Base-by-base conservation (phyloP, 2,329 filamentous ascomycete species). In the Verticillium klebahnii region DNA sequence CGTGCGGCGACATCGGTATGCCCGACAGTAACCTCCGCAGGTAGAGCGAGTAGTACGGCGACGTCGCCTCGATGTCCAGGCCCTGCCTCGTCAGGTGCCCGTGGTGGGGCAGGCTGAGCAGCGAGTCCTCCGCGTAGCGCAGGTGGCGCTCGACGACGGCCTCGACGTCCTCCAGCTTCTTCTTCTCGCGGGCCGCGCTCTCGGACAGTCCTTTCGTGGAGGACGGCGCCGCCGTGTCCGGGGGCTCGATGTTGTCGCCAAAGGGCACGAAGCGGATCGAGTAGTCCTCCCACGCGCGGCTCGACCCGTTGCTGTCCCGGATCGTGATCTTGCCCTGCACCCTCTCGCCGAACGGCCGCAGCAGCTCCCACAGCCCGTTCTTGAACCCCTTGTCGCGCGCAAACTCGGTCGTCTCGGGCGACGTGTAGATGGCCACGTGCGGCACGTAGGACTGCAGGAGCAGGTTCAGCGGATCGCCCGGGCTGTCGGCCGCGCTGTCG, bases 331-430 rank as follows among this genome's bases (percentile, higher is more conserved):
- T 96, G 34, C 95, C 95, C 58, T 89, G 86, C 0, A 98, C 84
- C 17, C 83, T 85, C 76, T 99, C 95, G 34, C 95, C 95, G 77
- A 96, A 99, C 0, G 95, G 94, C 58, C 94, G 83, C 61, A 99
- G 78, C 29, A 99, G 79, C 74, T 96, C 91, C 80, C 93, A 89
- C 57, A 99, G 81, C 0, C 94, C 93, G 55, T 87, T 84, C 45
- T 86, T 80, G 67, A 98, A 91, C 0, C 96, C 96, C 76, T 99
- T 99, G 66, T 90, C 88, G 63, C 82, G 83, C 60, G 93, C 83
- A 62, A 99, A 77, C 62, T 89, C 84, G 71, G 97, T 90, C 1
- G 92, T 95, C 71, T 98, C 94, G 17, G 85, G 79, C 15, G 94
- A 97, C n/a, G 92, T 86, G 68, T 93, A 89, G 32, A 99, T 86